A percentile compares a stretch with the other conserved stretches of the same genome.
Conservation (phyloP, 1,139 yeast species). For the Debaryomyces nepalensis region DNA sequence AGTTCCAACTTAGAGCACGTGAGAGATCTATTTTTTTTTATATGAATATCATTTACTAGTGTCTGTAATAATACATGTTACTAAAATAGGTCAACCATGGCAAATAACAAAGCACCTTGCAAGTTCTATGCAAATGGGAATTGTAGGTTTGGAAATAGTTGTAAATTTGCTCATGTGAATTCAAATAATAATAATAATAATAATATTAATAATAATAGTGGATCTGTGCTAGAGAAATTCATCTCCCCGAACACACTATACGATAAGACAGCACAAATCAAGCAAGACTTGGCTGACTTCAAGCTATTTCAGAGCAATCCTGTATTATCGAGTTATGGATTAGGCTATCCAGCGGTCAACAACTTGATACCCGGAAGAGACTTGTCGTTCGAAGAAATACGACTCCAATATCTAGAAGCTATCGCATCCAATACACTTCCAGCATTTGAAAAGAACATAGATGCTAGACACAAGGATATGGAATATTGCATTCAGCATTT, state of each 20-base stretch:
- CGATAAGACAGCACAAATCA: slow-evolving; percentile 18
- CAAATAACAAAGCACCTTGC: slow-evolving; percentile 19
- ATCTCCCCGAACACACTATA: slow-evolving; percentile 17
- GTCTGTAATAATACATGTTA: too few relatives aligned
- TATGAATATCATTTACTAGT: too few relatives aligned
- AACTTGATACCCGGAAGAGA: slow-evolving; percentile 56
- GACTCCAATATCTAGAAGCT: slow-evolving; percentile 54
- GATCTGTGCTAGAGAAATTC: slow-evolving; percentile 15
- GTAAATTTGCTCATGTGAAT: slow-evolving; percentile 27
- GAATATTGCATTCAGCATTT: slow-evolving; percentile 45
- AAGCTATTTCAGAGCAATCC: slow-evolving; percentile 22
- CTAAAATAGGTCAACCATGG: slow-evolving; percentile 8
- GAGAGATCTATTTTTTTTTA: too few relatives aligned
- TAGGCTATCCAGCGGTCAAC: slow-evolving; percentile 32
- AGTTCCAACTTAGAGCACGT: too few relatives aligned
- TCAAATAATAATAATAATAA: slow-evolving; percentile 12
- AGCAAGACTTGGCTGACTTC: slow-evolving; percentile 21
- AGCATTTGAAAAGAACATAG: slow-evolving; percentile 44
- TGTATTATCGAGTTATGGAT: slow-evolving; percentile 32
- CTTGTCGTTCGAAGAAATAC: slow-evolving; percentile 58
- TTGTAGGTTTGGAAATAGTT: slow-evolving; percentile 29
- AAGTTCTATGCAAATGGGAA: slow-evolving; percentile 26
- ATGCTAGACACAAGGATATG: slow-evolving; percentile 52
- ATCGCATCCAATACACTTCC: slow-evolving; percentile 36
- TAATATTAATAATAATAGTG: slow-evolving; percentile 6